These are phyloP conservation scores for Juncus effusus DNA, from an alignment of 176 grass and related monocot genomes.

Conservation along the genomic window DNA sequence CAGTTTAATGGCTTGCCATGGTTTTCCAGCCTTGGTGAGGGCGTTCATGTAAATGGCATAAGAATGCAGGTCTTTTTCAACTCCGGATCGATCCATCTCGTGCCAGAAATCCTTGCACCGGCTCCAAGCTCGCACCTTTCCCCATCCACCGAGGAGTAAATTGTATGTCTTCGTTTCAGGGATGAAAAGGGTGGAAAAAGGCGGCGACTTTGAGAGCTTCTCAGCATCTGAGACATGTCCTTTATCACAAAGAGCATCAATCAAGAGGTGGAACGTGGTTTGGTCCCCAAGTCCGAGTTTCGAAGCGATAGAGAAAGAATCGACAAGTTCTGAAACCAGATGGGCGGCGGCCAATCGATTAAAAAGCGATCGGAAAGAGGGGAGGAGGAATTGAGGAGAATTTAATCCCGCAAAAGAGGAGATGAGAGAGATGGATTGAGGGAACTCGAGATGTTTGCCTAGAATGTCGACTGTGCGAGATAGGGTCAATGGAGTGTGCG, in stretches of 20 bases:
- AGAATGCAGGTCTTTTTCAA: constrained; percentile 83
- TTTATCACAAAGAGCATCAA: constrained; percentile 87
- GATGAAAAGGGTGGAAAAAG: constrained; percentile 35
- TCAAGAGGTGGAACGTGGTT: constrained; percentile 62
- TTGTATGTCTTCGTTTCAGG: constrained; percentile 74
- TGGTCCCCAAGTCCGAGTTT: constrained; percentile 38
- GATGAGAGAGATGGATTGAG: constrained; percentile 51
- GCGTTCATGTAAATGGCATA: constrained; percentile 93
- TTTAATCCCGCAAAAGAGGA: constrained; percentile 27
- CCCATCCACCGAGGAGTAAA: constrained; percentile 73
- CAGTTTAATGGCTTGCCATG: constrained; percentile 72
- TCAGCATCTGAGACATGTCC: constrained; percentile 68
- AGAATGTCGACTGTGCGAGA: constrained; percentile 69
- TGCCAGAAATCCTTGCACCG: constrained; percentile 70
- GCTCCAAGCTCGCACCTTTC: constrained; percentile 51
- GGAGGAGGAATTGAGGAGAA: constrained; percentile 22
- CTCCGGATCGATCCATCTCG: constrained; percentile 67
- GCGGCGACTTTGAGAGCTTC: constrained; percentile 32
- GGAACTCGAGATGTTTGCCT: constrained; percentile 90
- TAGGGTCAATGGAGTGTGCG: constrained; percentile 44
- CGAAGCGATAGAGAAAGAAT: constrained; percentile 8
- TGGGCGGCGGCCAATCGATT: constrained; percentile 46
- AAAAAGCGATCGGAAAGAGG: constrained; percentile 37
- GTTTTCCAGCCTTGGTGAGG: constrained; percentile 70
- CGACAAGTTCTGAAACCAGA: constrained; percentile 22